Evolutionary conservation across 2,329 filamentous ascomycete species (phyloP), one percentile per base, ranked within the genome.

Genomic region (Talaromyces sp.): DNA sequence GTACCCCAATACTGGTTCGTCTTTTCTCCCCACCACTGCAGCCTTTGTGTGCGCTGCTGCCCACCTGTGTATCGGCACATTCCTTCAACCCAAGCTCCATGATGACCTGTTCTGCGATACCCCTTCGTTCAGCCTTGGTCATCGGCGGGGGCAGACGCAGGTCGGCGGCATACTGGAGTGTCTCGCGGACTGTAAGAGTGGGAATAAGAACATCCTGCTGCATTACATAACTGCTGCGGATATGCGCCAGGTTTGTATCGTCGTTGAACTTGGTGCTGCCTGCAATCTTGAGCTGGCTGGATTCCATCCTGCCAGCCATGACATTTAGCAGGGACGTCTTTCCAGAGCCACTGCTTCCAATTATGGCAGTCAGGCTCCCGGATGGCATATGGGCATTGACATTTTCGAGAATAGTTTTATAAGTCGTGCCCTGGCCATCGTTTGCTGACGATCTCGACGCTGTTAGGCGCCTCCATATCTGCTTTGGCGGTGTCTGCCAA

Each of bases 1-100:
- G 90, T 4, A 93, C 89, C 2, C 89, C 90, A 55, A 93, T 90
- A 64, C 88, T 91, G 0, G 88, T 88, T 33, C 90, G 80, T 64
- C 90, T 81, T 77, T 92, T 92, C 72, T 93, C 90, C 3, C 90
- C 90, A 0, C 90, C 90, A 53, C 88, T 92, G 68, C 90, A 92
- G 0, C 89, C 90, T 53, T 89, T 87, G 67, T 91, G 88, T 57
- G 84, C 82, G 60, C 83, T 84, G 66, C 87, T 88, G 0, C 90
- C 90, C 58, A 93, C 89, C 9, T 86, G 79, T 0, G 90, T 93
- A 65, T 91, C 78, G 27, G 89, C 89, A 62, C 90, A 92, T 65
- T 92, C 89, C 71, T 91, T 92, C 47, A 93, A 72, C 0, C 89
- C 88, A 2, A 93, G 75, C 68, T 93, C 89, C 9, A 89, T 76